Percentiles rank a stretch among this genome's conserved stretches.
Conservation (phyloP, 2,329 filamentous ascomycete genomes). For the Alternaria panax region DNA sequence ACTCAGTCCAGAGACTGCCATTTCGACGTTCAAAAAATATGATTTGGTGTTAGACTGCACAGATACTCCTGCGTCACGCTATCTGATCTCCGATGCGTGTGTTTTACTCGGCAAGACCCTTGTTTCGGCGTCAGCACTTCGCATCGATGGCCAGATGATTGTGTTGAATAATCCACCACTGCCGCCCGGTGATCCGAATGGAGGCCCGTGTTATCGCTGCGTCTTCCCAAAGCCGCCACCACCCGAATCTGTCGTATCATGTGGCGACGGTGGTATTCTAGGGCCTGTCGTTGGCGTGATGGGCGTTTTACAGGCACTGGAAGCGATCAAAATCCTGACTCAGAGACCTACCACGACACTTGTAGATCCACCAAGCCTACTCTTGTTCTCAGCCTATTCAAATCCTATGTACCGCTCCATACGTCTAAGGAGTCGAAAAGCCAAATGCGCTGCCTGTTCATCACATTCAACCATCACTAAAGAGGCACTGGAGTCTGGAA, state of each 20-base stretch:
- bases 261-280: constrained; percentile 90
- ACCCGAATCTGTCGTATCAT: constrained; percentile 80
- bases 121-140: constrained; percentile 87
- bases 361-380: constrained; percentile 51
- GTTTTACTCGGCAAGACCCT: constrained; percentile 80
- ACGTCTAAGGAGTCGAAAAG: constrained; percentile 72
- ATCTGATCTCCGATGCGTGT: constrained; percentile 90
- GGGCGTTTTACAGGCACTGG: constrained; percentile 89
- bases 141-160: constrained; percentile 88
- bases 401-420: constrained; percentile 73
- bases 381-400: constrained; percentile 64
- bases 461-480: constrained; percentile 67
- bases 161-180: constrained; percentile 82
- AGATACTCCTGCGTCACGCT: constrained; percentile 89
- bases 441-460: constrained; percentile 80
- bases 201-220: constrained; percentile 91
- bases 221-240: constrained; percentile 90
- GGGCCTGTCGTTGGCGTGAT: constrained; percentile 93
- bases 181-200: constrained; percentile 62
- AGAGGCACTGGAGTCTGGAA: constrained; percentile 68
- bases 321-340: constrained; percentile 84
- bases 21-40: constrained; percentile 71
- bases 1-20: constrained; percentile 73
- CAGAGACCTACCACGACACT: constrained; percentile 31
- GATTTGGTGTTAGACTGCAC: constrained; percentile 94